A percentile compares a stretch with the other conserved stretches of the same genome.
These are phyloP conservation scores for Neurospora sp. DNA, from an alignment of 2,329 filamentous ascomycete genomes.

Conservation along the genomic window DNA sequence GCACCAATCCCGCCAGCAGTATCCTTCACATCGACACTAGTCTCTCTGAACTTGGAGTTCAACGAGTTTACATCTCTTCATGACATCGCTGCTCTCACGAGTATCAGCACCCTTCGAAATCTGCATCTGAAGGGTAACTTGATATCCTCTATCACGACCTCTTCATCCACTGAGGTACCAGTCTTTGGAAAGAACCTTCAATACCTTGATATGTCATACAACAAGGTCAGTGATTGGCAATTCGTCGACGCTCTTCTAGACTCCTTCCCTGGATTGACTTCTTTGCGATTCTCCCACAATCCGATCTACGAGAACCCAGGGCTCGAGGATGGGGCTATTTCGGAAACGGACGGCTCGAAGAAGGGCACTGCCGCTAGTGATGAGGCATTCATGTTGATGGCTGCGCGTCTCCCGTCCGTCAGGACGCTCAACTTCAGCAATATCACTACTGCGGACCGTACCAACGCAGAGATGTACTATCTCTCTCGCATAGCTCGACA, in stretches of 20 bases:
- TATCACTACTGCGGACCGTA: constrained; percentile 63
- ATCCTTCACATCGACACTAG: constrained; percentile 41
- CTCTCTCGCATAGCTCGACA: constrained; percentile 73
- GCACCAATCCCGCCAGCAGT: constrained; percentile 27
- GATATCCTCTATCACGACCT: constrained; percentile 38
- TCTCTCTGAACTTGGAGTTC: constrained; percentile 58
- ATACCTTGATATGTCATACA: constrained; percentile 66
- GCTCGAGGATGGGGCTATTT: constrained; percentile 18
- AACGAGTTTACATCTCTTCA: constrained; percentile 55
- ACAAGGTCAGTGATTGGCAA: constrained; percentile 56
- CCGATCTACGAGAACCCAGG: constrained; percentile 58
- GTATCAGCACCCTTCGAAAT: constrained; percentile 42
- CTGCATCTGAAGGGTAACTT: constrained; percentile 69
- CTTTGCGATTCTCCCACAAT: constrained; percentile 75
- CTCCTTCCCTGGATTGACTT: constrained; percentile 62
- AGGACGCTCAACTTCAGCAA: constrained; percentile 62
- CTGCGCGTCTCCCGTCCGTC: constrained; percentile 62
- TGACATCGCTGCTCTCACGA: constrained; percentile 44
- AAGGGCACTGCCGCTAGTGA: constrained; percentile 48
- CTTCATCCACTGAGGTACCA: constrained; percentile 23
- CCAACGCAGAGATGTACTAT: constrained; percentile 90
- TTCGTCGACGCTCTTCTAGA: constrained; percentile 61
- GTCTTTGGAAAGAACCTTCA: constrained; percentile 44
- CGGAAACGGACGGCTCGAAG: constrained; percentile 12
- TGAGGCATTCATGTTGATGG: constrained; percentile 80